These are phyloP conservation scores for Lathyrus oleraceus DNA, from an alignment of 306 rosid species.

Conservation along the genomic window DNA sequence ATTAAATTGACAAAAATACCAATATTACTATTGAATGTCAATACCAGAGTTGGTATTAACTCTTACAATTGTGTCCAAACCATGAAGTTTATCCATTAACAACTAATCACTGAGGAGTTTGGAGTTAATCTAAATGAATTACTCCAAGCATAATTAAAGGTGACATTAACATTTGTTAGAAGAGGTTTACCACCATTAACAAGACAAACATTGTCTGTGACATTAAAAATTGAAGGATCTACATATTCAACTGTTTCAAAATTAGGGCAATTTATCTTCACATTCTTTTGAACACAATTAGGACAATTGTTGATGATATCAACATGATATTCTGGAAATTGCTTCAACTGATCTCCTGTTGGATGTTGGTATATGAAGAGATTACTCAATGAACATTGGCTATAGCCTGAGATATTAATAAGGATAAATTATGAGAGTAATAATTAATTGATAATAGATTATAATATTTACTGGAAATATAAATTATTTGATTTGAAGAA, in stretches of 20 bases:
- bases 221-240: slow-evolving; percentile 36
- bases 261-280: slow-evolving; percentile 38
- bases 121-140: background rate
- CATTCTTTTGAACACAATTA: slow-evolving; percentile 32
- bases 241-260: slow-evolving; percentile 30
- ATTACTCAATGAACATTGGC: slow-evolving; percentile 20
- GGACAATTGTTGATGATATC: slow-evolving; percentile 30
- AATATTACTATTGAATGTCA: too few relatives aligned
- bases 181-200: slow-evolving; percentile 40
- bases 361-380: slow-evolving; percentile 22
- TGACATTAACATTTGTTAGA: background rate
- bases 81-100: too few relatives aligned
- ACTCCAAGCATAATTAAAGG: slow-evolving; percentile 37
- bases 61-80: too few relatives aligned
- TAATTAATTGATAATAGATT: background rate
- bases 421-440: background rate
- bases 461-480: background rate
- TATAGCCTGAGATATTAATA: background rate
- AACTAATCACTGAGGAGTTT: background rate
- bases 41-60: too few relatives aligned
- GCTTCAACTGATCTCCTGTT: slow-evolving; percentile 27
- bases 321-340: slow-evolving; percentile 20
- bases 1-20: too few relatives aligned
- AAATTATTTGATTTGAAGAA: background rate
- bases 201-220: slow-evolving; percentile 21